Base-by-base conservation (phyloP, 1,284 basidiomycete genomes). In the Stereum hirsutum region DNA sequence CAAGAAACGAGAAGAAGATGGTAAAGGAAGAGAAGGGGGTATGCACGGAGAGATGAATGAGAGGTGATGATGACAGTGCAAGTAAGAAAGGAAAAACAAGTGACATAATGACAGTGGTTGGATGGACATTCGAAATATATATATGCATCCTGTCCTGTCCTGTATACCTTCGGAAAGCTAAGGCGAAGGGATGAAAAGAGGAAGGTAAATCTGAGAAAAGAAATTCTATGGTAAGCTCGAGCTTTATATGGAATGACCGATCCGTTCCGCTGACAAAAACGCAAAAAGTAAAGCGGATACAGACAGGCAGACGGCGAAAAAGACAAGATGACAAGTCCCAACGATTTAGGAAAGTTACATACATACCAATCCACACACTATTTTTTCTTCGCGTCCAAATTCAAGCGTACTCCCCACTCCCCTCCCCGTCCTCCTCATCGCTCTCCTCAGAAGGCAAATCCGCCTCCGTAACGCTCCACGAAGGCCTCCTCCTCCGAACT, bases 401-500 rank as follows among this genome's bases (percentile, higher is more conserved):
- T n/a, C n/a, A n/a, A n/a, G n/a, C n/a, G n/a, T n/a, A n/a, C 8
- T 35, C 35, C 2, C 28, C 35, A 4, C 39, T 32, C 0, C 30
- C 34, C 0, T 55, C 56, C 35, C 58, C 57, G 28, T 52, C 54
- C 39, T 46, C 49, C 10, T 49, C 51, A 7, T 48, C 54, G 14
- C 46, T 45, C 14, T 49, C 53, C 45, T 50, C 49, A n/a, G n/a
- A n/a, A n/a, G n/a, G n/a, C n/a, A n/a, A 44, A 52, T 50, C 37
- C 26, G 42, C 39, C 4, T 34, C 43, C 7, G 32, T 32, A 7
- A 61, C 50, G 24, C 60, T 56, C 15, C 62, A 54, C 41, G 63
- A 64, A 23, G 64, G 61, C 41, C 60, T 51, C 33, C 64, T 54
- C 39, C 62, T 56, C 42, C 62, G 65, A 48, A 64, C 54, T 43